phyloP scores from a whole-genome alignment of 768 basidiomycete species.

The Mycena vulgaris region DNA sequence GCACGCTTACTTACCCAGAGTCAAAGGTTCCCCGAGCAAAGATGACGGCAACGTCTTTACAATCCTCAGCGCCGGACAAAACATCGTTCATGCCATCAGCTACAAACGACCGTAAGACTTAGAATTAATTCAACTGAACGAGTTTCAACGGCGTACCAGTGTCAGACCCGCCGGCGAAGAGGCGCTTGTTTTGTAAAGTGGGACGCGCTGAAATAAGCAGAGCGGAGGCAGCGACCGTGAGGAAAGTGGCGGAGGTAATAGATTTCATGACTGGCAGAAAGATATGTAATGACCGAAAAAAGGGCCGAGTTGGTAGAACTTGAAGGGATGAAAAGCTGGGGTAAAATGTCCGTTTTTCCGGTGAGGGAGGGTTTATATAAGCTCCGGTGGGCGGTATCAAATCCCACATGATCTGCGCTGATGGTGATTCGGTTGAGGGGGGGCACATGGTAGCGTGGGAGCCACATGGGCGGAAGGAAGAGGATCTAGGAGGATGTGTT shows the following conservation, averaged over 20 bases:
- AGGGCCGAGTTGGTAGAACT: not conserved
- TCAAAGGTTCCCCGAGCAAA: constrained; percentile 40
- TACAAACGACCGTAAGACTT: not conserved
- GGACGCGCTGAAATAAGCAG: constrained; percentile 26
- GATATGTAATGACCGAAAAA: not conserved
- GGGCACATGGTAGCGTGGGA: too few relatives aligned
- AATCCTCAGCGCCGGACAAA: constrained; percentile 17
- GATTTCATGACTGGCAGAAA: constrained; percentile 4
- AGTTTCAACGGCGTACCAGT: not conserved
- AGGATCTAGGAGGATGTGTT: too few relatives aligned
- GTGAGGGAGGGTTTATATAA: too few relatives aligned
- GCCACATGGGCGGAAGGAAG: too few relatives aligned
- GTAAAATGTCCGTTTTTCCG: too few relatives aligned
- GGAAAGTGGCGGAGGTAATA: constrained; percentile 3
- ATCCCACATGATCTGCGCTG: too few relatives aligned
- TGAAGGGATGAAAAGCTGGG: not conserved
- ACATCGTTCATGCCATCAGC: constrained; percentile 31
- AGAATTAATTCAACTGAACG: not conserved
- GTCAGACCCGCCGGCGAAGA: constrained; percentile 14
- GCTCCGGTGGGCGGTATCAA: too few relatives aligned
- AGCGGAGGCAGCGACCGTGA: constrained; percentile 9
- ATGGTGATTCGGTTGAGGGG: too few relatives aligned
- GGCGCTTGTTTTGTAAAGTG: not conserved
- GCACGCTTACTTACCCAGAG: constrained; percentile 34
- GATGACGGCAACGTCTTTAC: constrained; percentile 36